These are phyloP conservation scores for Backusella liffmaniae DNA, from an alignment of 192 early-diverging fungal species.

Conservation along the genomic window DNA sequence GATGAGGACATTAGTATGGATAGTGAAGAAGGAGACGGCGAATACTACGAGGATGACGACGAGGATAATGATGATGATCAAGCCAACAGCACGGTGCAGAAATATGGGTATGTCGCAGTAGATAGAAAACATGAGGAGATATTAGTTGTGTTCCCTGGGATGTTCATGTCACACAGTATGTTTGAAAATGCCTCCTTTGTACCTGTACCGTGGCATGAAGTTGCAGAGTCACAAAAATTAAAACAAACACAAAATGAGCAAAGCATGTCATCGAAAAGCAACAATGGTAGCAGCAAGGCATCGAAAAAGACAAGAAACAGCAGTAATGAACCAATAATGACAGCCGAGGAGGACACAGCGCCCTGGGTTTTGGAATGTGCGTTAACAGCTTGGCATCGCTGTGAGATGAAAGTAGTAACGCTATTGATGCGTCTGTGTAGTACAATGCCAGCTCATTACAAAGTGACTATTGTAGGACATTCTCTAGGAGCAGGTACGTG, in stretches of 20 bases:
- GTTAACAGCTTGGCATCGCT: slow-evolving; percentile 24
- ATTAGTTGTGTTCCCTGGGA: slow-evolving; percentile 23
- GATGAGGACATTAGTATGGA: background rate
- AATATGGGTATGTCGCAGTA: slow-evolving; percentile 22
- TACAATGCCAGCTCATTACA: slow-evolving; percentile 21
- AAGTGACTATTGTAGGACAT: slow-evolving; percentile 25
- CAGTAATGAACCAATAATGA: background rate
- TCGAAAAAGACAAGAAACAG: background rate
- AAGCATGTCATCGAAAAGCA: background rate
- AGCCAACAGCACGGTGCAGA: background rate
- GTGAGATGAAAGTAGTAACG: slow-evolving; percentile 29
- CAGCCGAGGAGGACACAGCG: background rate
- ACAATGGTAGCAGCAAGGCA: background rate
- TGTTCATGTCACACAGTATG: background rate
- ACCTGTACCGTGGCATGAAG: slow-evolving; percentile 28
- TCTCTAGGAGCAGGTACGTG: slow-evolving; percentile 21
- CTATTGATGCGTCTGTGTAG: slow-evolving; percentile 26
- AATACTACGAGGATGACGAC: background rate
- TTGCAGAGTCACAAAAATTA: background rate
- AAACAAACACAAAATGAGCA: background rate
- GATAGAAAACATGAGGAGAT: slow-evolving; percentile 28
- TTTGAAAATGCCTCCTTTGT: slow-evolving; percentile 20
- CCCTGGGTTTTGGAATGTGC: slow-evolving; percentile 27
- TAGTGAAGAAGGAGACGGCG: background rate
- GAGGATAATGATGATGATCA: background rate